These are phyloP conservation scores for Beta macrorhiza DNA, from an alignment of 179 eudicot species.

Conservation along the genomic window DNA sequence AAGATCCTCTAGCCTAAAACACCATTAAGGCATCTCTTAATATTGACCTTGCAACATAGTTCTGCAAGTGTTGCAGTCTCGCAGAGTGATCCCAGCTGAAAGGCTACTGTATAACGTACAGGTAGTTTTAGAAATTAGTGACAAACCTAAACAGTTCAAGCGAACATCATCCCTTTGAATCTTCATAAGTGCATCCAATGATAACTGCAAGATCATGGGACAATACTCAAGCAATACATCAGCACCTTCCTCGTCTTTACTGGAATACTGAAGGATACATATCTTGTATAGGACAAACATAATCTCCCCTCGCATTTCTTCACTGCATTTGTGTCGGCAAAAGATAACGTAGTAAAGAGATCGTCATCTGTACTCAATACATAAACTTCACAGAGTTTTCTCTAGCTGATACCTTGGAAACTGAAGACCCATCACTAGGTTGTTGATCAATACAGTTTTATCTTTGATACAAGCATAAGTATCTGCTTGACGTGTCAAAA, in stretches of 20 bases:
- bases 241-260: slow-evolving; percentile 42
- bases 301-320: slow-evolving; percentile 90
- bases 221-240: slow-evolving; percentile 52
- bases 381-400: neutral
- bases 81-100: neutral
- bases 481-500: slow-evolving; percentile 55
- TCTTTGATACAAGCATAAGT: slow-evolving; percentile 51
- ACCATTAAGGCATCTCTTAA: neutral
- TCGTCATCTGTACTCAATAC: neutral
- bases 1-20: slow-evolving; percentile 7
- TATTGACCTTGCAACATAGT: neutral
- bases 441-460: slow-evolving; percentile 60
- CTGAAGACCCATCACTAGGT: slow-evolving; percentile 79
- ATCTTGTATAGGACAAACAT: slow-evolving; percentile 74
- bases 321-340: slow-evolving; percentile 45
- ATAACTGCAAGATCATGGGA: slow-evolving; percentile 62
- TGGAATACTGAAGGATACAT: slow-evolving; percentile 51
- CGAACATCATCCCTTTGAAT: slow-evolving; percentile 93
- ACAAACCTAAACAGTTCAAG: slow-evolving; percentile 80
- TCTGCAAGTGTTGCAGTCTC: slow-evolving; percentile 1
- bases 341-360: slow-evolving; percentile 6
- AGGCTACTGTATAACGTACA: slow-evolving; percentile 8
- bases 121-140: slow-evolving; percentile 9
- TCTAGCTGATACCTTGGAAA: slow-evolving; percentile 67
- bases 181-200: slow-evolving; percentile 80